These are phyloP conservation scores for Boletus edulis DNA, from an alignment of 768 basidiomycete species.

Conservation along the genomic window DNA sequence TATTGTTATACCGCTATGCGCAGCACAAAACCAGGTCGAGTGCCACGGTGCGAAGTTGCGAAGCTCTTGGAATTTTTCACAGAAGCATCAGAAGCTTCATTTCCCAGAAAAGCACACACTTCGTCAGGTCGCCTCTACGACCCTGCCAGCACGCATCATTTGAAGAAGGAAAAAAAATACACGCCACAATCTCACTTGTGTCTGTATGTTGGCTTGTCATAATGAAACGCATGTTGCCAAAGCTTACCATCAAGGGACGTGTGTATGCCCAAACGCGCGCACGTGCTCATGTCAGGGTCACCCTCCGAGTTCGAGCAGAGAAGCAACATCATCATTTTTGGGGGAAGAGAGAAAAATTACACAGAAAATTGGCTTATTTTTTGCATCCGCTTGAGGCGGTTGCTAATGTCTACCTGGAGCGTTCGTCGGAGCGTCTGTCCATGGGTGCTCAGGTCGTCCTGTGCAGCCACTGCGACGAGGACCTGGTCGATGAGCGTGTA, in stretches of 20 bases:
- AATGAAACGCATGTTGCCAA: conserved; percentile 9
- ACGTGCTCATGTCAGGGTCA: neutral
- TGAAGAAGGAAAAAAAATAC: neutral
- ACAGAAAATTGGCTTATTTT: conserved; percentile 49
- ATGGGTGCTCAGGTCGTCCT: conserved; percentile 47
- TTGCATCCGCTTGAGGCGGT: conserved; percentile 66
- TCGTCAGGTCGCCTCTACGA: neutral
- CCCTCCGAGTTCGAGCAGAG: neutral
- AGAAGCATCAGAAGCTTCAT: conserved; percentile 12
- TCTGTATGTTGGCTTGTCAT: neutral
- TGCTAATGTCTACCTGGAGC: conserved; percentile 58
- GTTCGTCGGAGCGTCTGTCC: conserved; percentile 41
- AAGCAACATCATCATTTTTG: no score
- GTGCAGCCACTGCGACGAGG: conserved; percentile 57
- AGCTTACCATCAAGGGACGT: neutral
- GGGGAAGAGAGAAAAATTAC: conserved; percentile 1
- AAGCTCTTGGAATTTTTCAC: neutral
- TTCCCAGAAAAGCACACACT: neutral
- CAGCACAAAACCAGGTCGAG: neutral
- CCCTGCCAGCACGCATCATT: conserved; percentile 15
- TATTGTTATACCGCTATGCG: conserved; percentile 16
- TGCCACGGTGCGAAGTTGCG: neutral
- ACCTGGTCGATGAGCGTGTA: conserved; percentile 85
- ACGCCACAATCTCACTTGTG: neutral
- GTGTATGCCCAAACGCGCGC: no score